Evolutionary conservation across 1,284 basidiomycete species (phyloP).

Genomic region (Phenoliferia sp.): DNA sequence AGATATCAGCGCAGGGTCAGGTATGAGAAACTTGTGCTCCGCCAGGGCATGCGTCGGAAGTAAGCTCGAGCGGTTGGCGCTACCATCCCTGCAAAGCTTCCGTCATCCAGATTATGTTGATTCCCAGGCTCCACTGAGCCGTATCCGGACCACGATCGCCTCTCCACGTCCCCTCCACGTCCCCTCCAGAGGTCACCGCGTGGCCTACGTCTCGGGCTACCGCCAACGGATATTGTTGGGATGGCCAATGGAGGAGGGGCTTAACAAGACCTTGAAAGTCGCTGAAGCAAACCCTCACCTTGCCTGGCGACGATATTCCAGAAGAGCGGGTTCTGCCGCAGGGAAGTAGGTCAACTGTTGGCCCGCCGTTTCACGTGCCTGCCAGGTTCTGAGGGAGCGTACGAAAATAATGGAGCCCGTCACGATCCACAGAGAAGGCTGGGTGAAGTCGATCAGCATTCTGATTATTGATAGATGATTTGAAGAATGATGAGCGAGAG

Average conservation of each 20-base stretch:
- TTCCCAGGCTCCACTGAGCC: too few species aligned
- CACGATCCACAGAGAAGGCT: conserved; percentile 62
- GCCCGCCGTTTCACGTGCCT: background rate
- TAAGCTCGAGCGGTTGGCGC: too few species aligned
- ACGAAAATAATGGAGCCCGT: conserved; percentile 47
- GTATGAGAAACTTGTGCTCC: conserved; percentile 3
- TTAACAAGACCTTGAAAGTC: background rate
- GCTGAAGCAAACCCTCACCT: too few species aligned
- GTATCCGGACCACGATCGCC: too few species aligned
- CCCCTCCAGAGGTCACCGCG: too few species aligned
- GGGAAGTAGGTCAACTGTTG: too few species aligned
- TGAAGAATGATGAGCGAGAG: background rate
- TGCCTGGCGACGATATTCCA: conserved; percentile 95
- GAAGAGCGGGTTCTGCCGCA: conserved; percentile 74
- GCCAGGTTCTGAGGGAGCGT: background rate
- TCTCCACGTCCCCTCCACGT: too few species aligned
- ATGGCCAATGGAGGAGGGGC: background rate
- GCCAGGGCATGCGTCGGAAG: too few species aligned
- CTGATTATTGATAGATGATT: background rate
- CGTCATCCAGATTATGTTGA: too few species aligned
- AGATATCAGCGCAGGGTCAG: conserved; percentile 6
- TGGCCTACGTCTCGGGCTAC: too few species aligned
- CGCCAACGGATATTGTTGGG: background rate
- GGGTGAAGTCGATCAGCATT: conserved; percentile 53
- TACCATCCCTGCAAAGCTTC: too few species aligned